These are phyloP conservation scores for Fusarium albosuccineum DNA, from an alignment of 2,329 filamentous ascomycete genomes.

Conservation along the genomic window DNA sequence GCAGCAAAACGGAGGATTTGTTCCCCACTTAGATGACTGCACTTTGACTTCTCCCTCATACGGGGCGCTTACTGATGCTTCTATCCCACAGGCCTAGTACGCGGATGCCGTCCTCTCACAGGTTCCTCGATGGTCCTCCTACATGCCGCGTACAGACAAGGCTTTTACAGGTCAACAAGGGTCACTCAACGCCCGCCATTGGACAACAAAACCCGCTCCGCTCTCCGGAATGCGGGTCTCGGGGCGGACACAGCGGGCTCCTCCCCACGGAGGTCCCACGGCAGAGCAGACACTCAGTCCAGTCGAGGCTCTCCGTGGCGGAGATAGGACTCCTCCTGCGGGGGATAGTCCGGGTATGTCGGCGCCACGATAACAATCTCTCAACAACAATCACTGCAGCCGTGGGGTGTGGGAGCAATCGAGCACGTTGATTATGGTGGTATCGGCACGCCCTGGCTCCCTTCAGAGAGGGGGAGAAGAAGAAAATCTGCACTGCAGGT, in stretches of 20 bases:
- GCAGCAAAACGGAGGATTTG: slow-evolving; percentile 24
- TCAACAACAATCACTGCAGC: slow-evolving; percentile 22
- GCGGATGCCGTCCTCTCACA: slow-evolving; percentile 20
- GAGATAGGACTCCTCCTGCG: slow-evolving; percentile 20
- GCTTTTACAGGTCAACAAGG: slow-evolving; percentile 32
- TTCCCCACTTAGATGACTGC: slow-evolving; percentile 8
- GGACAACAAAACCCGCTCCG: slow-evolving; percentile 22
- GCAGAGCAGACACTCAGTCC: slow-evolving; percentile 19
- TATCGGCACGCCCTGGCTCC: slow-evolving; percentile 15
- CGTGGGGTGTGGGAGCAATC: slow-evolving; percentile 20
- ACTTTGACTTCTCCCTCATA: slow-evolving; percentile 1
- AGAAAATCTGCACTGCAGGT: slow-evolving; percentile 39
- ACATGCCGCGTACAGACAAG: slow-evolving; percentile 21
- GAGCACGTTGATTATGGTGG: slow-evolving; percentile 18
- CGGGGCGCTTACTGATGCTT: slow-evolving; percentile 27
- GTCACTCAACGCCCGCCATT: slow-evolving; percentile 24
- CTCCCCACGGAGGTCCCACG: slow-evolving; percentile 38
- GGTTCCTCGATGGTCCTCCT: slow-evolving; percentile 18
- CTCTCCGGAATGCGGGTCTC: slow-evolving; percentile 32
- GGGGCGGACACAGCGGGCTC: slow-evolving; percentile 36
- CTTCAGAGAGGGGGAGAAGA: slow-evolving; percentile 7
- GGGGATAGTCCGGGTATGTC: slow-evolving; percentile 35
- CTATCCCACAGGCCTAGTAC: slow-evolving; percentile 18
- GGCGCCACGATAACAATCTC: slow-evolving; percentile 25
- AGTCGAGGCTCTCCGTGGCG: slow-evolving; percentile 28